phyloP scores from a whole-genome alignment of 352 stramenopile genomes.

The Globisporangium viniferum region DNA sequence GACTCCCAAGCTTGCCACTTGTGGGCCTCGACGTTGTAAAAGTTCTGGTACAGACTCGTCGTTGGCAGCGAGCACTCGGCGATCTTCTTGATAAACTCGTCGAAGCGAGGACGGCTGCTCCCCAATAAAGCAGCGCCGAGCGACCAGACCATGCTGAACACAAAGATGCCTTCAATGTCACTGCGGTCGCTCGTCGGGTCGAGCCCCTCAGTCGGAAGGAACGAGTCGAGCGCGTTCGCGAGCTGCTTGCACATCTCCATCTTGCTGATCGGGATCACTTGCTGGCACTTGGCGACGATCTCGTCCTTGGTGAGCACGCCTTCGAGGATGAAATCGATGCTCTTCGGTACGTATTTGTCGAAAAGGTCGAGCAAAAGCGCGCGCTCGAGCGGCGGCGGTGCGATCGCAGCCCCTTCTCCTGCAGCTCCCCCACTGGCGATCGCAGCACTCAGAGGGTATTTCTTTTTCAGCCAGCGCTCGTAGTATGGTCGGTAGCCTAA shows the following conservation, averaged over 20 bases:
- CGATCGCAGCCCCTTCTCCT: conserved; percentile 8
- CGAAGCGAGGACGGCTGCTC: conserved; percentile 76
- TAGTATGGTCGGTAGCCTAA: conserved; percentile 94
- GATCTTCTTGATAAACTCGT: conserved; percentile 90
- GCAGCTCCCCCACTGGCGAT: neutral
- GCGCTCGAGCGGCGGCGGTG: conserved; percentile 43
- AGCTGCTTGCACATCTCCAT: conserved; percentile 96
- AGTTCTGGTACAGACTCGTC: conserved; percentile 84
- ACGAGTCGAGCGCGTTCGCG: conserved; percentile 89
- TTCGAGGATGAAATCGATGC: conserved; percentile 92
- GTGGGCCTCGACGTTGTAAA: conserved; percentile 87
- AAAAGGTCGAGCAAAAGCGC: conserved; percentile 82
- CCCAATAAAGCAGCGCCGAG: conserved; percentile 87
- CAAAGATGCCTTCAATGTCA: conserved; percentile 89
- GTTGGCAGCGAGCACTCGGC: conserved; percentile 72
- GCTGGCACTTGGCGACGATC: conserved; percentile 85
- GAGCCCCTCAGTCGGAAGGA: conserved; percentile 49
- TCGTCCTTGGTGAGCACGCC: conserved; percentile 87
- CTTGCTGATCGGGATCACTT: conserved; percentile 92
- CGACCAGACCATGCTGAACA: conserved; percentile 94
- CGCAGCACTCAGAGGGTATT: conserved; percentile 49
- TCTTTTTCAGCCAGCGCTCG: conserved; percentile 92
- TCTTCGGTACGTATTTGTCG: conserved; percentile 92
- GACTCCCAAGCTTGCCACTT: conserved; percentile 92
- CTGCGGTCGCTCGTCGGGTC: conserved; percentile 44